A percentile compares a stretch with the other conserved stretches of the same genome.
Conservation (phyloP, 257 asterid genomes). For the Solanum pennellii region DNA sequence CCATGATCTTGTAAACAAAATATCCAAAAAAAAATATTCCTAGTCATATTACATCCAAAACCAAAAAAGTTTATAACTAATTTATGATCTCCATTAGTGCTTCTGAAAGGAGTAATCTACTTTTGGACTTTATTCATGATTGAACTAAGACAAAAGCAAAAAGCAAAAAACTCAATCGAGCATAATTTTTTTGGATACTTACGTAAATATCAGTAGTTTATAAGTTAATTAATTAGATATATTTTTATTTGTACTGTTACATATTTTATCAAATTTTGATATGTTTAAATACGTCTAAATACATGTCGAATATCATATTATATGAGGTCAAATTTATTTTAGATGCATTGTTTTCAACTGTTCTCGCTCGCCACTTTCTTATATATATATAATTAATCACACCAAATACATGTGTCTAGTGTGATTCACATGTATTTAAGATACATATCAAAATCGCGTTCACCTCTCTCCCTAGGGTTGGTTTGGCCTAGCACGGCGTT, state of each 20-base stretch:
- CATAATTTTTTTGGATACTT: neutral
- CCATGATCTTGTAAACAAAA: neutral
- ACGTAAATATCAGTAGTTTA: too few relatives aligned
- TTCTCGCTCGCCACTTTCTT: too few relatives aligned
- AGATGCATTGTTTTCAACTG: fast-evolving
- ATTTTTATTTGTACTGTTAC: too few relatives aligned
- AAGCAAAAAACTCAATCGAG: neutral
- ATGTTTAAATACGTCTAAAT: too few relatives aligned
- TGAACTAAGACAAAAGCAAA: neutral
- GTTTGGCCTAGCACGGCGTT: neutral
- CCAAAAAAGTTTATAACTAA: neutral
- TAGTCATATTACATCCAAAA: neutral
- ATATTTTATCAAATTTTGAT: too few relatives aligned
- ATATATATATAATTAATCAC: too few relatives aligned
- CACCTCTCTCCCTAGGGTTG: too few relatives aligned
- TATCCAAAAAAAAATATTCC: neutral
- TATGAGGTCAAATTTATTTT: fast-evolving
- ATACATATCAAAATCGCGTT: too few relatives aligned
- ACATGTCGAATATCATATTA: too few relatives aligned
- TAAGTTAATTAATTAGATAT: too few relatives aligned
- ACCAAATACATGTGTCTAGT: too few relatives aligned
- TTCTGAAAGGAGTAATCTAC: neutral
- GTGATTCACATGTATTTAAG: fast-evolving
- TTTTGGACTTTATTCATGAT: neutral
- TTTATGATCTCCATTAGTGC: neutral